These are phyloP conservation scores for Lachnum nothofagi DNA, from an alignment of 2,329 filamentous ascomycete genomes.

Conservation along the genomic window DNA sequence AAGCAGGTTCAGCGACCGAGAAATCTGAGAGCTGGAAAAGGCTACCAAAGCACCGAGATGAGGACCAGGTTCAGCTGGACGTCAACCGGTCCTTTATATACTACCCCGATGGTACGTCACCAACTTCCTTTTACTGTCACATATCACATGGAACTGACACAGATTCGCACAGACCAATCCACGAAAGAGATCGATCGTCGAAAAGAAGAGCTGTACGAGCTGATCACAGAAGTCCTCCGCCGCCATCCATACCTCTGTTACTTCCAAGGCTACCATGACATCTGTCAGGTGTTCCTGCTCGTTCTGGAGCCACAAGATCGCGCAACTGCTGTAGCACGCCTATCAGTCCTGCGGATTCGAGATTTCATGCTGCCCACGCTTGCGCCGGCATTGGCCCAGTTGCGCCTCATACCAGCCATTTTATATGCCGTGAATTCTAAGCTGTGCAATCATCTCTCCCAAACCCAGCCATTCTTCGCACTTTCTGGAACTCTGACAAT, in stretches of 20 bases:
- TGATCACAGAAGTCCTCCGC: constrained; percentile 78
- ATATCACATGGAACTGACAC: constrained; percentile 26
- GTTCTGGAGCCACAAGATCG: constrained; percentile 65
- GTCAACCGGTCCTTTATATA: constrained; percentile 96
- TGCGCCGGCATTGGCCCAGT: constrained; percentile 72
- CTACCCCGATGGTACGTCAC: constrained; percentile 70
- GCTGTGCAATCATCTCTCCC: constrained; percentile 69
- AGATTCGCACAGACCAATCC: constrained; percentile 53
- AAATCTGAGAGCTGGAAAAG: constrained; percentile 35
- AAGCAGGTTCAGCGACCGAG: constrained; percentile 21
- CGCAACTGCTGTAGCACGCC: constrained; percentile 63
- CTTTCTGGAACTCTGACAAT: constrained; percentile 89
- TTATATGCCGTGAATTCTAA: constrained; percentile 65
- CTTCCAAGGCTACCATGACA: constrained; percentile 98
- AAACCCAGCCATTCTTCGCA: constrained; percentile 83
- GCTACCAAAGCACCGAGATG: constrained; percentile 73
- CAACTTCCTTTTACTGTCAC: constrained; percentile 15
- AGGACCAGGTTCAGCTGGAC: constrained; percentile 86
- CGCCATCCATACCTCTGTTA: constrained; percentile 81
- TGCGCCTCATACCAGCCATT: constrained; percentile 81
- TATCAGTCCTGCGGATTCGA: constrained; percentile 84
- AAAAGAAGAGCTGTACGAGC: constrained; percentile 69
- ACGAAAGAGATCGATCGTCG: constrained; percentile 63
- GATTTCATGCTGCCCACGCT: constrained; percentile 97
- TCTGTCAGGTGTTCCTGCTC: constrained; percentile 89